Base-by-base conservation (phyloP, 495 filamentous ascomycete species). In the Neurospora tetraspora region DNA sequence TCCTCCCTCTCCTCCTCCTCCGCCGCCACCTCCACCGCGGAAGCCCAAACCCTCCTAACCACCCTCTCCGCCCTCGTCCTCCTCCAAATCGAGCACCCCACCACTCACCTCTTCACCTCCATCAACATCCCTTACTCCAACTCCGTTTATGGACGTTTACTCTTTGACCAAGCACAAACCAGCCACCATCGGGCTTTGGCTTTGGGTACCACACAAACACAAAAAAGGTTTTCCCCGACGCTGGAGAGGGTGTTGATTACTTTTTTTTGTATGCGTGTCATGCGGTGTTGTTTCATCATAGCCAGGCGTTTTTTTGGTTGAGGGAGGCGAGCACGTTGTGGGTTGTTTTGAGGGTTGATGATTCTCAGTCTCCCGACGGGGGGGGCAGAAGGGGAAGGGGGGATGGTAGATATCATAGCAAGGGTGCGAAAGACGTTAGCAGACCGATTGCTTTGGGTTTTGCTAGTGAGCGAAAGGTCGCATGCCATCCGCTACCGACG, bases 401-500 rank as follows among this genome's bases (percentile, higher is more conserved):
- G 80, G 18, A 2, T 18, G 43, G n/a, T 3, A 2, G 71, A 82
- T 14, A 4, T n/a, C n/a, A n/a, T 47, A 27, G 3, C 14, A 3
- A 31, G 1, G 3, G 2, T 18, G 5, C 14, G 27, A 11, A 61
- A 18, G 27, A 16, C 14, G 1, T 40, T 81, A 4, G 76, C 77
- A 2, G 72, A 76, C 31, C 80, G 86, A 12, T 79, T 92, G 0
- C 91, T 88, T 76, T 92, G 89, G 89, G 78, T 91, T 1, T 79
- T 91, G 9, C 82, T 92, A 42, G 81, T 91, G 8, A 88, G 88
- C 1, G 90, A 92, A 79, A 84, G 89, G 80, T 88, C 91, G 9
- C 92, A 93, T 77, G 92, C 91, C 10, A 85, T 94, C n/a, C 90
- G 93, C 75, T 83, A 88, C 76, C 84, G 91, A 79, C 82, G 90